Evolutionary conservation across 371 early-diverging fungal genomes (phyloP).

Genomic region (Racocetra persica): DNA sequence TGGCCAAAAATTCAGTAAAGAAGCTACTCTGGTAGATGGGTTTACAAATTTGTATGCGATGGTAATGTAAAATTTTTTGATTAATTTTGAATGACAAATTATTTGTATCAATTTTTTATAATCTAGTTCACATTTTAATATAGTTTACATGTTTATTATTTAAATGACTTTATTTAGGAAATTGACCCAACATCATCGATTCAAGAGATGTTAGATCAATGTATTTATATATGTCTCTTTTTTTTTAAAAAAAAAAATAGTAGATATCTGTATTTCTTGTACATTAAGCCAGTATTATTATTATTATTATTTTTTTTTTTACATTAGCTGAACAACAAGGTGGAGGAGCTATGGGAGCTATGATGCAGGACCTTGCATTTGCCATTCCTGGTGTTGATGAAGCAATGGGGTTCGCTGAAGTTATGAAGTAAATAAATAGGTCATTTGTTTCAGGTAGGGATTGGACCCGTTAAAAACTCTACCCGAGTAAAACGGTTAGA

Average conservation of each 20-base stretch:
- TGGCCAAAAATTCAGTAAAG: constrained; percentile 97
- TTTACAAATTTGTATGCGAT: constrained; percentile 96
- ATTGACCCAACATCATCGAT: constrained; percentile 97
- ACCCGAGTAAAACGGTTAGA: too few species aligned
- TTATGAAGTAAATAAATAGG: constrained; percentile 83
- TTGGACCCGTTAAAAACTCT: too few species aligned
- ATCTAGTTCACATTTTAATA: background rate
- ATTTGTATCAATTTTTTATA: constrained; percentile 26
- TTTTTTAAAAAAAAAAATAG: background rate
- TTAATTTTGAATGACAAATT: background rate
- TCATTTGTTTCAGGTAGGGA: background rate
- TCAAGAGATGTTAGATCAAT: constrained; percentile 95
- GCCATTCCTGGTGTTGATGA: constrained; percentile 99
- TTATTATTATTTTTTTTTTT: background rate
- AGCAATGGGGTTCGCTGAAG: constrained; percentile 99
- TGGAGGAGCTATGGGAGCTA: constrained; percentile 82
- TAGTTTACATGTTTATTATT: background rate
- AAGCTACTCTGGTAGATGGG: constrained; percentile 94
- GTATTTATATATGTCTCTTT: constrained; percentile 52
- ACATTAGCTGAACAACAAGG: constrained; percentile 65
- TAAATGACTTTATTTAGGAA: constrained; percentile 67
- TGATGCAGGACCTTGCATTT: constrained; percentile 96
- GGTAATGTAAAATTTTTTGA: constrained; percentile 59
- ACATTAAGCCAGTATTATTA: background rate
- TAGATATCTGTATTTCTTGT: background rate